These are phyloP conservation scores for Colletotrichum liaoningense DNA, from an alignment of 2,329 filamentous ascomycete species.

Conservation along the genomic window DNA sequence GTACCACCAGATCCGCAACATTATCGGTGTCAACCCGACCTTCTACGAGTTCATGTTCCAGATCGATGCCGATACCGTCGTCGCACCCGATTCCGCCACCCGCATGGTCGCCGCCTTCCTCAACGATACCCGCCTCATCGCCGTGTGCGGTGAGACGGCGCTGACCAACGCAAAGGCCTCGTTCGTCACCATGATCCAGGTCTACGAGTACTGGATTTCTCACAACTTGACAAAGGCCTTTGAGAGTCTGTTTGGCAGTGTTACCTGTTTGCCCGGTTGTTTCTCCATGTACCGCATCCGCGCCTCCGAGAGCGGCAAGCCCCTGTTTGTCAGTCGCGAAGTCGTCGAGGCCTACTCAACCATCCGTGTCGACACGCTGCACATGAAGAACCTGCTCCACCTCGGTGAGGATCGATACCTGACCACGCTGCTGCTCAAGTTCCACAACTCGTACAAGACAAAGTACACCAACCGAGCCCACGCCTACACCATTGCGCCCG, in stretches of 20 bases:
- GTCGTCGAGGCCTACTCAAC: slow-evolving; percentile 89
- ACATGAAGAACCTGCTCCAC: slow-evolving; percentile 98
- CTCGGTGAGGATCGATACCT: slow-evolving; percentile 98
- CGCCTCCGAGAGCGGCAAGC: slow-evolving; percentile 93
- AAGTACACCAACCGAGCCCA: slow-evolving; percentile 95
- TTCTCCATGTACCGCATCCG: slow-evolving; percentile 99
- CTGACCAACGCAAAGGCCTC: slow-evolving; percentile 94
- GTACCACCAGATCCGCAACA: slow-evolving; percentile 99
- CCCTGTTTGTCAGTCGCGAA: slow-evolving; percentile 94
- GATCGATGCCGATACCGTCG: slow-evolving; percentile 97
- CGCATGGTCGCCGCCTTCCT: slow-evolving; percentile 91
- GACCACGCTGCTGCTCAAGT: slow-evolving; percentile 93
- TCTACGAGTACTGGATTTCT: slow-evolving; percentile 99
- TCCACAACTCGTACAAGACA: slow-evolving; percentile 95
- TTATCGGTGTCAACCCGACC: slow-evolving; percentile 97
- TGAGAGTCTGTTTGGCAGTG: slow-evolving; percentile 96
- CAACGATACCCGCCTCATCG: slow-evolving; percentile 94
- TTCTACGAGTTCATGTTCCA: slow-evolving; percentile 97
- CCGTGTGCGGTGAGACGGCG: slow-evolving; percentile 97
- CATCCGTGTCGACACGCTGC: slow-evolving; percentile 95
- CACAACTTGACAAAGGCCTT: slow-evolving; percentile 98
- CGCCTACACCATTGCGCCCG: slow-evolving; percentile 96
- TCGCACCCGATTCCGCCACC: slow-evolving; percentile 91
- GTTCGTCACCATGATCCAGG: slow-evolving; percentile 99
- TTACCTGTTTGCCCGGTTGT: slow-evolving; percentile 97